Evolutionary conservation across 1,284 basidiomycete genomes (phyloP), one percentile per base, ranked within the genome.

Genomic region (Moniliella sp.): DNA sequence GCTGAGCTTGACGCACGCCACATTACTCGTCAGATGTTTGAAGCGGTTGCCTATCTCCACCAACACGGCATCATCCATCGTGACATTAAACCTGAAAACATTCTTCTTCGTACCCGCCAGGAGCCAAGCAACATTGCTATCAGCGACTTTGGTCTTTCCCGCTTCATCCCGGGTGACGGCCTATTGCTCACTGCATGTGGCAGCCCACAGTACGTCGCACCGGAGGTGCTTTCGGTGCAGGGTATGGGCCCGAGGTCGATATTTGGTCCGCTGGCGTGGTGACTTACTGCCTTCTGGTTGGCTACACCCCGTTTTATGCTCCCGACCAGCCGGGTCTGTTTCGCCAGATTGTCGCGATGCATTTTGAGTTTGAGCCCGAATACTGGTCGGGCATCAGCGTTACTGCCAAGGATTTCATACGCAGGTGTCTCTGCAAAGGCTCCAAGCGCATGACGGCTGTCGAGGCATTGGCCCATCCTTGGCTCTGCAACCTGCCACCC

Each of bases 271-370:
- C 42, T 28, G 57, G 57, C 19, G 55, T 58, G 19, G 57, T 59
- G 28, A 54, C 53, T 11, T 59, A 48, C 30, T 52, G 49, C 8
- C 50, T 59, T 2, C 45, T 59, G 4, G 53, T 40, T 18, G 57
- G 57, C 15, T 59, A 59, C 35, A 57, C 57, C 4, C 57, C 57
- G n/a, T 59, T 59, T 31, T 52, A 54, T 30, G 49, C 50, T 16
- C 36, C 48, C 16, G 54, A 57, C 21, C 46, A 55, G 18, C 49
- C 47, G 14, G 32, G 35, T 3, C 42, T 55, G 11, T 57, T 60
- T 32, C 42, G 52, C 25, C 49, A 53, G 30, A 58, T 57, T 35
- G 31, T 60, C 30, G 34, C 42, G 28, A 49, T 56, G 43, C 31
- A 50, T 2, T 49, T 52, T 10, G 41, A 52, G 13, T 59, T 57